Conservation (phyloP, 2,329 filamentous ascomycete genomes). For the Arthrobotrys megalospora region DNA sequence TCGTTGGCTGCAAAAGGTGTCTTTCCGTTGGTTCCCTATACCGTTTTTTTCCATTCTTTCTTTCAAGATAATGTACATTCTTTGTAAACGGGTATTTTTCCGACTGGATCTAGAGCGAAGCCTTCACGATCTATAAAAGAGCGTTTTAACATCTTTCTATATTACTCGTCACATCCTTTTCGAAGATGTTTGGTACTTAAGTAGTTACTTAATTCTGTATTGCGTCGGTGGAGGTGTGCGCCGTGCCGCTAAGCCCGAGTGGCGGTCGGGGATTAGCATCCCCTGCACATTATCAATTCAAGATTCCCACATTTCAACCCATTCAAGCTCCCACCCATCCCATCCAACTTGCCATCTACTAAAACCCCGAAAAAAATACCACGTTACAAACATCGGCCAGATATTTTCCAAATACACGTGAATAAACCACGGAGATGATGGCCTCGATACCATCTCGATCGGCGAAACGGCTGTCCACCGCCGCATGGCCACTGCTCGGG, state of each 20-base stretch:
- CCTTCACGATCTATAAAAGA: constrained; percentile 3
- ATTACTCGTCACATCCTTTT: neutral
- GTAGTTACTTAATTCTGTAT: neutral
- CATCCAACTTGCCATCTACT: too few relatives aligned
- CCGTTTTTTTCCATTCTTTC: neutral
- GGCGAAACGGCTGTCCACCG: constrained; percentile 41
- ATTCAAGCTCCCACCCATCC: constrained; percentile 7
- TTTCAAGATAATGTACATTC: constrained; percentile 46
- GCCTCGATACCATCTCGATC: constrained; percentile 54
- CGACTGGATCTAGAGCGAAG: constrained; percentile 37
- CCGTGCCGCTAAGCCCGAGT: constrained; percentile 49
- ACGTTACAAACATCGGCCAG: neutral
- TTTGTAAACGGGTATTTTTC: constrained; percentile 27
- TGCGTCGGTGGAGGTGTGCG: neutral
- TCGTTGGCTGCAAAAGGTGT: constrained; percentile 59
- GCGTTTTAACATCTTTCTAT: neutral
- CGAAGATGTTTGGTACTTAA: neutral
- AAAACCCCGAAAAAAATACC: neutral
- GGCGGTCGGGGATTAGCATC: constrained; percentile 43
- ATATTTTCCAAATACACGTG: neutral
- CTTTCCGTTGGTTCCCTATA: constrained; percentile 22
- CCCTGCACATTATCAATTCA: constrained; percentile 20
- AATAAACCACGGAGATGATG: constrained; percentile 23
- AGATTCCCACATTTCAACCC: constrained; percentile 26
- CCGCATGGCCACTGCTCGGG: constrained; percentile 36